Evolutionary conservation across 768 basidiomycete genomes (phyloP), one percentile per base, ranked within the genome.

Genomic region (Mycena galopus): DNA sequence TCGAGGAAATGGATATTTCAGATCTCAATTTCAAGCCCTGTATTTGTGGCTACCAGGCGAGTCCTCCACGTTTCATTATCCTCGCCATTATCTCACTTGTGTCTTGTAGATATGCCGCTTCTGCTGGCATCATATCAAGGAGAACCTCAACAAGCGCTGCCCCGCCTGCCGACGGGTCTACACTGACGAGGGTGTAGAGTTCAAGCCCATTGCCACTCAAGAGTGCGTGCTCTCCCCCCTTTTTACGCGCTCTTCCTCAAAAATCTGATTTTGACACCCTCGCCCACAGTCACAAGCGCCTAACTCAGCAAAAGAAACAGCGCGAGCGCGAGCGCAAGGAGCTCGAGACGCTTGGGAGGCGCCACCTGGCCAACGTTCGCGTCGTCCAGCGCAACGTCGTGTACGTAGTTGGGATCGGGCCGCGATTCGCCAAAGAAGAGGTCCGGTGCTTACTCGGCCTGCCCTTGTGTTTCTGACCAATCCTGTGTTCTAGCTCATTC

Each of bases 1-100:
- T 98, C 53, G 97, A 99, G 80, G 96, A 98, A 86, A 96, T 99
- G 93, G 98, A 99, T 85, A 91, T 98, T 76, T 96, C 96, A 60
- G 98, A 99, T 89, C 90, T 98, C 82, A 97, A 97, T 86, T 99
- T 99, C 86, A 97, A 96, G 86, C 98, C 98, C 30, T 99, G 98
- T 83, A 91, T 96, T 62, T 99, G 98, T 84, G 98, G 98, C 72
- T 98, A 99, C 84, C 98, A 98, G 90, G 98, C 94, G 77, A 63
- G 65, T 63, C 50, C 68, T 14, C 17, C 33, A 9, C 27, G 56
- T 50, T 65, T 33, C 65, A 69, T 61, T 39, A 37, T 62, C 65
- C 29, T 50, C 27, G 29, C 42, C 35, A 42, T 68, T 50, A 62
- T 63, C 47, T 75, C 67, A 75, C 51, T 27, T 69, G 59, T 65